Evolutionary conservation across 148 eudicot species (phyloP).

Genomic region (Pharnaceum exiguum): DNA sequence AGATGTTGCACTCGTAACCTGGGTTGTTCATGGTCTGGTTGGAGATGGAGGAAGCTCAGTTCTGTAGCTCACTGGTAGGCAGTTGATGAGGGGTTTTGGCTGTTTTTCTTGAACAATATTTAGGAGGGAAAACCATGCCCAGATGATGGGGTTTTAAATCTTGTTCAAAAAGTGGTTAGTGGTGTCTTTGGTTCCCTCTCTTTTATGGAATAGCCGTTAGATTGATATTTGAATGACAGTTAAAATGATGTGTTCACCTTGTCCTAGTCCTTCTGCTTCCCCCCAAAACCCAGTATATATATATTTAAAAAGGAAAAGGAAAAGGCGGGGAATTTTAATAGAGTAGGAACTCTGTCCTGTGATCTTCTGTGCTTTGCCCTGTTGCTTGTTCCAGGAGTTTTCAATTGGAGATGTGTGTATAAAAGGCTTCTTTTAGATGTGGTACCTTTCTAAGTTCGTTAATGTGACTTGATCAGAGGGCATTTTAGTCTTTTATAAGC

Average conservation of each 20-base stretch:
- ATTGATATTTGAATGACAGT: constrained; percentile 46
- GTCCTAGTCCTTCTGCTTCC: constrained; percentile 14
- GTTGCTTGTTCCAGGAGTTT: constrained; percentile 17
- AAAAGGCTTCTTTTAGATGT: constrained; percentile 6
- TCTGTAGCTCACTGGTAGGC: constrained; percentile 18
- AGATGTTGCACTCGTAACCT: neutral
- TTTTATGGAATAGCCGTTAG: constrained; percentile 34
- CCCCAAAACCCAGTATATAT: constrained; percentile 16
- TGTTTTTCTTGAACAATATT: constrained; percentile 12
- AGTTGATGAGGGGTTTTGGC: constrained; percentile 7
- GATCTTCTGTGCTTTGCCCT: constrained; percentile 2
- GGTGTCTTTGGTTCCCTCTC: constrained; percentile 27
- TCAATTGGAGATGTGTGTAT: constrained; percentile 26
- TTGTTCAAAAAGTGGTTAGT: constrained; percentile 41
- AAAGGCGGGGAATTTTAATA: constrained; percentile 13
- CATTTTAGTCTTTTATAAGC: constrained; percentile 12
- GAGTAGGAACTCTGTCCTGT: constrained; percentile 1
- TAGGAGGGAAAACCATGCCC: constrained; percentile 30
- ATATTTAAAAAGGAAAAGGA: constrained; percentile 1
- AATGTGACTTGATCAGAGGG: constrained; percentile 11
- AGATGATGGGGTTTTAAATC: constrained; percentile 15
- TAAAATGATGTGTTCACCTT: constrained; percentile 17
- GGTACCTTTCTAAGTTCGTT: constrained; percentile 6
- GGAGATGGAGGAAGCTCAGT: constrained; percentile 1
- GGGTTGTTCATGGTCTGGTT: constrained; percentile 7